Percentiles rank a stretch among this genome's conserved stretches.
phyloP scores from a whole-genome alignment of 2,329 filamentous ascomycete genomes.

The Nemania serpens region DNA sequence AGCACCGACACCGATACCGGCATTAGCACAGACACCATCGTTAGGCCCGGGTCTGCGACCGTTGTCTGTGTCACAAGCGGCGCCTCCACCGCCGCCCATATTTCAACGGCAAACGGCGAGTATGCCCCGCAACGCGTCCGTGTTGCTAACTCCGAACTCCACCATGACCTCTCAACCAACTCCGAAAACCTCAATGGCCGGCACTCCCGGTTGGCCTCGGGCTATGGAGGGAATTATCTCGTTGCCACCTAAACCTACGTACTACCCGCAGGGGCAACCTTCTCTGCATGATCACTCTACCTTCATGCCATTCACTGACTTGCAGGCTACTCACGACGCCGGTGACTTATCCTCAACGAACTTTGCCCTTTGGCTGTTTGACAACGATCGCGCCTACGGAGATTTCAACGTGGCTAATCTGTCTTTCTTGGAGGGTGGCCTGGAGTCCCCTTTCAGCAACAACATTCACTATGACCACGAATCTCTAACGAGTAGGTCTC shows the following conservation, averaged over 20 bases:
- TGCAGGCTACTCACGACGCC: constrained; percentile 43
- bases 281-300: constrained; percentile 41
- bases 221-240: constrained; percentile 46
- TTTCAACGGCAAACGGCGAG: constrained; percentile 39
- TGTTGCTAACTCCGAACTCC: constrained; percentile 51
- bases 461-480: constrained; percentile 58
- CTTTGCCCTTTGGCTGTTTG: constrained; percentile 58
- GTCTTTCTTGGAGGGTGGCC: constrained; percentile 54
- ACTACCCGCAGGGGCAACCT: constrained; percentile 40
- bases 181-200: constrained; percentile 34
- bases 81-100: constrained; percentile 31
- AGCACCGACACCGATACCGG: background rate
- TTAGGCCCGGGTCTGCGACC: constrained; percentile 1
- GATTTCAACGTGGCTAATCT: constrained; percentile 51
- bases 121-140: constrained; percentile 52
- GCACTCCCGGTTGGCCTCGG: constrained; percentile 39
- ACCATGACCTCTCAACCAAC: constrained; percentile 37
- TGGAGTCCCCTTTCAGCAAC: constrained; percentile 58
- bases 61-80: constrained; percentile 11
- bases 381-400: constrained; percentile 48
- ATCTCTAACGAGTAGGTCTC: constrained; percentile 53
- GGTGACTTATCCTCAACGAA: constrained; percentile 48
- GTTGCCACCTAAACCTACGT: constrained; percentile 46
- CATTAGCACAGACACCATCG: background rate
- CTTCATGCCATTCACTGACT: constrained; percentile 42